Percentiles rank a stretch among this genome's conserved stretches.
Conservation (phyloP, 345 rosid genomes). For the Melaleuca alternifolia region DNA sequence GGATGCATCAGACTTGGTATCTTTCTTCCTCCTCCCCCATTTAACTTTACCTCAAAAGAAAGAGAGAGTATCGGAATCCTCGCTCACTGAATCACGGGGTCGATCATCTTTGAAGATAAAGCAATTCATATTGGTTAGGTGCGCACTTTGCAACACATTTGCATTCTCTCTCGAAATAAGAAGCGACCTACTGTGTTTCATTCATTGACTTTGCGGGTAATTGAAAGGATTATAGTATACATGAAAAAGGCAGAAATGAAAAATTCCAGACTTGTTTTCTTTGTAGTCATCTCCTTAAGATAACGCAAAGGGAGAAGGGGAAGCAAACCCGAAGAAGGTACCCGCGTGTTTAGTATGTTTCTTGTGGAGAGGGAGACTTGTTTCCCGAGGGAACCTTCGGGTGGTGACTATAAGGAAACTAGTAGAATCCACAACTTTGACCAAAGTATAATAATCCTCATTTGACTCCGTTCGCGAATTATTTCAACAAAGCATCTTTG, state of each 20-base stretch:
- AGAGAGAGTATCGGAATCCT: background rate
- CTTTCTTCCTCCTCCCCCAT: background rate
- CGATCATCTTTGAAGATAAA: background rate
- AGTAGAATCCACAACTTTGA: background rate
- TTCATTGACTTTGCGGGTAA: background rate
- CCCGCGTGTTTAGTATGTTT: background rate
- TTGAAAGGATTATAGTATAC: background rate
- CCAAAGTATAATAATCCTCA: background rate
- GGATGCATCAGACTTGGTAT: background rate
- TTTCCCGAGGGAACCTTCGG: background rate
- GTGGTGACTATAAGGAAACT: background rate
- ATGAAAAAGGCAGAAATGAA: background rate
- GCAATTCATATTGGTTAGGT: background rate
- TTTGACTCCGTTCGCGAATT: background rate
- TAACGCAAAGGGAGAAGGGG: background rate
- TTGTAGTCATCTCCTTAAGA: background rate
- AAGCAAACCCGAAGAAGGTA: background rate
- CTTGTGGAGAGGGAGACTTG: background rate
- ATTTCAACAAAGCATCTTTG: background rate
- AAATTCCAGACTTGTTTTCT: background rate
- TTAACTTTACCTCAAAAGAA: background rate
- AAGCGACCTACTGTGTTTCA: background rate
- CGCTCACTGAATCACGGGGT: background rate
- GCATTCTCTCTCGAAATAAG: background rate
- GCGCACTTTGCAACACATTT: background rate